Conservation (phyloP, 176 grass and related monocot species). For the Carex pumila region DNA sequence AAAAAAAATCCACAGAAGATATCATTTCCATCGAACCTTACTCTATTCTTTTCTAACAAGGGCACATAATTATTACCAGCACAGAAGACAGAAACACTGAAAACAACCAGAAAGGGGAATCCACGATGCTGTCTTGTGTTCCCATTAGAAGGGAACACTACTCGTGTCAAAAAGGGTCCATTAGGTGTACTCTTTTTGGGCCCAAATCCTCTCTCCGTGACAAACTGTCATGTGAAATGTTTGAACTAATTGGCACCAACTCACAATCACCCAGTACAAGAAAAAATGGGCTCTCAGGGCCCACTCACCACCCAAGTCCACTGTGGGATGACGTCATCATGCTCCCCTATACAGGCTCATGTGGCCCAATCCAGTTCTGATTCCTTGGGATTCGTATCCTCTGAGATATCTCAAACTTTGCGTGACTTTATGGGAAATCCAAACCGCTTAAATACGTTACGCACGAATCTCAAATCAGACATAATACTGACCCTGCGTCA, state of each 20-base stretch:
- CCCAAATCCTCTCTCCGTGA: background rate
- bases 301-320: constrained; percentile 5
- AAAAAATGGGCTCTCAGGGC: background rate
- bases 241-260: background rate
- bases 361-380: constrained; percentile 9
- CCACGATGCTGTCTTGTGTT: background rate
- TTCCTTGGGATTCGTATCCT: background rate
- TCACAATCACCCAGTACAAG: constrained; percentile 9
- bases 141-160: background rate
- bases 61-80: background rate
- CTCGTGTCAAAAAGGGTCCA: constrained; percentile 9
- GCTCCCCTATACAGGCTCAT: background rate
- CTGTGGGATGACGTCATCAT: constrained; percentile 29
- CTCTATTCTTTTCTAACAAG: too few relatives aligned
- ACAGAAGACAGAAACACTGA: background rate
- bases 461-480: too few relatives aligned
- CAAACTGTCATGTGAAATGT: constrained; percentile 44
- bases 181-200: constrained; percentile 9
- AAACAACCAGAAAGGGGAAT: background rate
- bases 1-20: too few relatives aligned
- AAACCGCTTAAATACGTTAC: too few relatives aligned
- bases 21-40: too few relatives aligned
- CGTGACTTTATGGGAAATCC: too few relatives aligned
- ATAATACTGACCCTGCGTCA: too few relatives aligned
- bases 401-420: too few relatives aligned